Percentiles rank a stretch among this genome's conserved stretches.
These are phyloP conservation scores for Phytophthora sp. DNA, from an alignment of 352 stramenopile genomes.

Conservation along the genomic window DNA sequence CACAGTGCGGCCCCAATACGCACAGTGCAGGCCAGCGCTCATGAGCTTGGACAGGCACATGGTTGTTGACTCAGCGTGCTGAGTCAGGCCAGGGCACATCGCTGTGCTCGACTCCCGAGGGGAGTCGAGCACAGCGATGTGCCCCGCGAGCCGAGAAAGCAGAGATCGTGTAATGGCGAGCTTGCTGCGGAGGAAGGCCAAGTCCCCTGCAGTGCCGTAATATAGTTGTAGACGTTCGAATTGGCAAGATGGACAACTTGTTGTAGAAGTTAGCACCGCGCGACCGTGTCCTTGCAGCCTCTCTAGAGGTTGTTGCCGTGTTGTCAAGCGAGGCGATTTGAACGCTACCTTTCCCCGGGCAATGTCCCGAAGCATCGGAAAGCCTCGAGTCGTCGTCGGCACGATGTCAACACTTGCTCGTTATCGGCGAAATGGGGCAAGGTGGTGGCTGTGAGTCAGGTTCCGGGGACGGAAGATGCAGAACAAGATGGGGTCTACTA, in stretches of 20 bases:
- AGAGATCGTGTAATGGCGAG: too few relatives aligned
- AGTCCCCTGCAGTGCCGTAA: not conserved
- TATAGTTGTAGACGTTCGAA: not conserved
- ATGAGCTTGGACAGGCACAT: constrained; percentile 13
- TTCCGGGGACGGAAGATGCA: constrained; percentile 13
- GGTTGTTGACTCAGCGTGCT: constrained; percentile 27
- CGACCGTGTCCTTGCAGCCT: not conserved
- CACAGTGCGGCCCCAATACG: constrained; percentile 1
- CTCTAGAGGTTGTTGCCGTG: constrained; percentile 9
- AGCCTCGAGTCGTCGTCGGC: constrained; percentile 8
- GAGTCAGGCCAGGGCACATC: constrained; percentile 27
- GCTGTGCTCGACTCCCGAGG: not conserved
- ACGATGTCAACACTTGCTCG: constrained; percentile 28
- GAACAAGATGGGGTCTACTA: constrained; percentile 20
- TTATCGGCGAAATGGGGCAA: constrained; percentile 7
- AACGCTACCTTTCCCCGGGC: not conserved
- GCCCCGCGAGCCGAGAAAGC: too few relatives aligned
- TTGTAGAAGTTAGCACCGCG: not conserved
- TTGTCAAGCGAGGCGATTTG: constrained; percentile 14
- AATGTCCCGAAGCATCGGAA: not conserved
- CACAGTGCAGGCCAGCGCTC: constrained; percentile 21
- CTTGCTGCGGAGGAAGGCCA: too few relatives aligned
- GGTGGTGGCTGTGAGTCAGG: constrained; percentile 12
- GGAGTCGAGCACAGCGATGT: too few relatives aligned
- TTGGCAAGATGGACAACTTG: not conserved